Evolutionary conservation across 2,329 filamentous ascomycete genomes (phyloP).

Genomic region (Orbilia blumenaviensis): DNA sequence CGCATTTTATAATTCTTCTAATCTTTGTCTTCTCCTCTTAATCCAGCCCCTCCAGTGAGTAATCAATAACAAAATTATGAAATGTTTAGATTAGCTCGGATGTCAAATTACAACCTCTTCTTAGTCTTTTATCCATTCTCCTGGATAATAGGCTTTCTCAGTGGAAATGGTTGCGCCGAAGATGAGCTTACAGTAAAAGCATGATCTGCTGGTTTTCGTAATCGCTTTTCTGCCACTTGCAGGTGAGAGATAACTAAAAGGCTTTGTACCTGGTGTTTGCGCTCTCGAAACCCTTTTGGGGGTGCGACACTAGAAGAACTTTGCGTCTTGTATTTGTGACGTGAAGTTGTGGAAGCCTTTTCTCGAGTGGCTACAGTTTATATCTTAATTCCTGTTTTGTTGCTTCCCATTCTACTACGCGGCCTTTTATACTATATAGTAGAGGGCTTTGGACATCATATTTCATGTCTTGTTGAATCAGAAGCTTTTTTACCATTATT

Average conservation of each 20-base stretch:
- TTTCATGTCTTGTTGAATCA: no score
- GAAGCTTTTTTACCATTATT: no score
- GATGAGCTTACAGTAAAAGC: conserved; percentile 87
- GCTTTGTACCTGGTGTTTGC: conserved; percentile 27
- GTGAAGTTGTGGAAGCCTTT: conserved; percentile 11
- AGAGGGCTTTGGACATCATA: no score
- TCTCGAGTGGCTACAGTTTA: not conserved
- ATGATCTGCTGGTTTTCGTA: conserved; percentile 14
- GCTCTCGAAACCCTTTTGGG: not conserved
- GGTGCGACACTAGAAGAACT: conserved; percentile 3
- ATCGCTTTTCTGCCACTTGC: conserved; percentile 25
- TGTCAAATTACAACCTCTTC: conserved; percentile 92
- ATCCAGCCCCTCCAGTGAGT: not conserved
- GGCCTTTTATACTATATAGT: no score
- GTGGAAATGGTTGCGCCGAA: conserved; percentile 97
- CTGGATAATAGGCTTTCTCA: conserved; percentile 60
- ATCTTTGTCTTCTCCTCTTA: not conserved
- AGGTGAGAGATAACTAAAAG: conserved; percentile 9
- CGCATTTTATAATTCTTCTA: not conserved
- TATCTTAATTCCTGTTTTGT: no score
- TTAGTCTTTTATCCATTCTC: conserved; percentile 70
- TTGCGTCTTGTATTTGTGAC: conserved; percentile 19
- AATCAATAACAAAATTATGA: not conserved
- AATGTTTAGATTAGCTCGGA: conserved; percentile 77
- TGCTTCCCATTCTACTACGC: no score